Conservation (phyloP, 345 rosid genomes). For the Salix arbutifolia region DNA sequence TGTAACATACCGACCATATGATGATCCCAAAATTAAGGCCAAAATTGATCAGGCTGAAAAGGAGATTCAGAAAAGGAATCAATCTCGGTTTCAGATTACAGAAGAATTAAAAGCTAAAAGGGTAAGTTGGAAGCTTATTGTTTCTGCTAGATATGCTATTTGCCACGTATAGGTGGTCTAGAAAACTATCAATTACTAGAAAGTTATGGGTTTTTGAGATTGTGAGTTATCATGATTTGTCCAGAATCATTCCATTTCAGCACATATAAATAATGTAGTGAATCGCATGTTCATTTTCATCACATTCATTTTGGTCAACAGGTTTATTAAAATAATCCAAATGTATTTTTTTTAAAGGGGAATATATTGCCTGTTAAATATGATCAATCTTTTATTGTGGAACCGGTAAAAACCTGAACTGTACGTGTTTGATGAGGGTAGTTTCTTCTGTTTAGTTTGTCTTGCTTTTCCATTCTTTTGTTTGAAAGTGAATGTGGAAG, state of each 20-base stretch:
- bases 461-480: neutral
- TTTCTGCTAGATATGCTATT: neutral
- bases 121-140: slow-evolving; percentile 39
- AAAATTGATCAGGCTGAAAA: slow-evolving; percentile 61
- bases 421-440: neutral
- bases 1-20: slow-evolving; percentile 43
- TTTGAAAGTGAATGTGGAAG: neutral
- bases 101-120: slow-evolving; percentile 53
- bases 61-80: slow-evolving; percentile 48
- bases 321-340: neutral
- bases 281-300: neutral
- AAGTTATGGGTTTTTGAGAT: neutral
- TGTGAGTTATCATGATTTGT: neutral
- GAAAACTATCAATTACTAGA: neutral
- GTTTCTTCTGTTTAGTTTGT: neutral
- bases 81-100: slow-evolving; percentile 33
- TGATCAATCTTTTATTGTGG: neutral
- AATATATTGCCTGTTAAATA: neutral
- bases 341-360: neutral
- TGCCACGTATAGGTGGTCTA: neutral
- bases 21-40: slow-evolving; percentile 60
- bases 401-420: neutral
- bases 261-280: neutral
- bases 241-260: neutral
- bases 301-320: neutral